Conservation (phyloP, 352 stramenopile genomes). For the Phytophthora agathidicida region DNA sequence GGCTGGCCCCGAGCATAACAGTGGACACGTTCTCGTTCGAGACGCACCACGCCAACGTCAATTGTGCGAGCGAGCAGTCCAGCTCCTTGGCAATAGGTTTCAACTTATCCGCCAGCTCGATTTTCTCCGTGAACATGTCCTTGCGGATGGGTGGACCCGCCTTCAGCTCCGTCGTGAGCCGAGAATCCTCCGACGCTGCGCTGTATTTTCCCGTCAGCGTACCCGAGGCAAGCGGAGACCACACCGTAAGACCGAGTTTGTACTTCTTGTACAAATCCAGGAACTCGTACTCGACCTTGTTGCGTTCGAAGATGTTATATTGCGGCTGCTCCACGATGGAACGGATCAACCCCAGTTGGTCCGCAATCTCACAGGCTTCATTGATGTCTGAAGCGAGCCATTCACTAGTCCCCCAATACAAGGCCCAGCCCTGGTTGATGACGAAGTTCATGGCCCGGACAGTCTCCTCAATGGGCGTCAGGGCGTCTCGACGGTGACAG, state of each 20-base stretch:
- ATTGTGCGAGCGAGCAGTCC: not conserved
- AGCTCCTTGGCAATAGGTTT: not conserved
- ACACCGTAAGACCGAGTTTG: slow-evolving; percentile 5
- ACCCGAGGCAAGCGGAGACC: too few relatives aligned
- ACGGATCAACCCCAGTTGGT: too few relatives aligned
- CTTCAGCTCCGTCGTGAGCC: slow-evolving; percentile 30
- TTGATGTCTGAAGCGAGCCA: too few relatives aligned
- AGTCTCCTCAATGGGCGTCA: too few relatives aligned
- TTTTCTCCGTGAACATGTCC: too few relatives aligned
- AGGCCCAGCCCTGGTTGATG: too few relatives aligned
- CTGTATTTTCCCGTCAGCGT: slow-evolving; percentile 8
- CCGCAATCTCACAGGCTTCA: too few relatives aligned
- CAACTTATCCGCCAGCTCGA: not conserved
- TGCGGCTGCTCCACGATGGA: too few relatives aligned
- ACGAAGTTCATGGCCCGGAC: too few relatives aligned
- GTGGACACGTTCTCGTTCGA: slow-evolving; percentile 1
- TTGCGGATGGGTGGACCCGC: slow-evolving; percentile 43
- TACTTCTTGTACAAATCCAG: slow-evolving; percentile 10
- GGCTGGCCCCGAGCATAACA: slow-evolving; percentile 5
- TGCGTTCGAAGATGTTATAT: too few relatives aligned
- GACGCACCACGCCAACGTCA: not conserved
- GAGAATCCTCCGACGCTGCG: not conserved
- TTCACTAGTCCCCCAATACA: too few relatives aligned
- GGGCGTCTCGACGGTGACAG: too few relatives aligned
- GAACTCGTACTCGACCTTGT: slow-evolving; percentile 30